These are phyloP conservation scores for Inga laurina DNA, from an alignment of 306 rosid genomes.

Conservation along the genomic window DNA sequence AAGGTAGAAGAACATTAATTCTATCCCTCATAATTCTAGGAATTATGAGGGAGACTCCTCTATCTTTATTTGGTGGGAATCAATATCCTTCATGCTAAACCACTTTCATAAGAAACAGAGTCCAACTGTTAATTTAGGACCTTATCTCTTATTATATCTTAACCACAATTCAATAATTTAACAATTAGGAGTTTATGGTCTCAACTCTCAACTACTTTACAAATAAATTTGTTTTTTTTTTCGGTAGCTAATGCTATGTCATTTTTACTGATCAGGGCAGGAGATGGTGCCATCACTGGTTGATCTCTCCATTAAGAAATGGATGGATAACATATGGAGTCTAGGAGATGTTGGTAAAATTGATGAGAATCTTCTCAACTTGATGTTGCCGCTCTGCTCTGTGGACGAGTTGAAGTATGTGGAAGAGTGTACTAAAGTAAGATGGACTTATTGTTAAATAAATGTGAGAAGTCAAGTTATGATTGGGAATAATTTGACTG, in stretches of 20 bases:
- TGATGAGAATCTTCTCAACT: not conserved
- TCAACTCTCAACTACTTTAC: not conserved
- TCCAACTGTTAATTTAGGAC: no score
- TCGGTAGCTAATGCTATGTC: not conserved
- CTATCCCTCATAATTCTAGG: no score
- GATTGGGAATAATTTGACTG: not conserved
- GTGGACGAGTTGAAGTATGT: not conserved
- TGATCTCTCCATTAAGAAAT: not conserved
- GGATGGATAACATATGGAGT: not conserved
- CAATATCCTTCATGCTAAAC: no score
- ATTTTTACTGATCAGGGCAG: not conserved
- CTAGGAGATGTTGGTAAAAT: not conserved
- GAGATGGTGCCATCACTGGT: not conserved
- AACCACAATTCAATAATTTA: no score
- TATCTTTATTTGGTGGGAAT: no score
- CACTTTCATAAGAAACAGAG: no score
- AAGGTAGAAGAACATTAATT: not conserved
- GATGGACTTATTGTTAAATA: not conserved
- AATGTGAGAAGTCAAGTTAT: not conserved
- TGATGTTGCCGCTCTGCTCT: not conserved
- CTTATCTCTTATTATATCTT: no score
- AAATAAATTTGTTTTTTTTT: not conserved
- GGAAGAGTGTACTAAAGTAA: constrained; percentile 4
- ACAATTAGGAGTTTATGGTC: not conserved
- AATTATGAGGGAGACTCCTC: no score